Percentiles rank a stretch among this genome's conserved stretches.
These are phyloP conservation scores for Linum usitatissimum DNA, from an alignment of 345 rosid genomes.

Conservation along the genomic window DNA sequence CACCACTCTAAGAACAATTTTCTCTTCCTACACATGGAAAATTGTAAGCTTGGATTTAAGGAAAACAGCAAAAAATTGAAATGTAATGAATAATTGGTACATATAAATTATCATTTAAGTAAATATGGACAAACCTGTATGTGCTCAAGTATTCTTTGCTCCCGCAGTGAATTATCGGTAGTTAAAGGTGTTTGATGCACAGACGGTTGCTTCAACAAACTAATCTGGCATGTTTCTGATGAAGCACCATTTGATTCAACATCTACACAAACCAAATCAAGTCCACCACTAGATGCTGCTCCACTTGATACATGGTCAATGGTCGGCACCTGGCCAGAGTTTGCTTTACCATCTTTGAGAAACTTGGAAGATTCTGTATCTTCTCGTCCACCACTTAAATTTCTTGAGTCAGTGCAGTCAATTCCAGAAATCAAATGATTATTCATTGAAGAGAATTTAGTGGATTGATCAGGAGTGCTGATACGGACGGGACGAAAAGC, in stretches of 20 bases:
- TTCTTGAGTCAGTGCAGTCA: constrained; percentile 28
- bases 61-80: neutral
- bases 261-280: constrained; percentile 18
- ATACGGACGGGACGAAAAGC: constrained; percentile 19
- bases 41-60: neutral
- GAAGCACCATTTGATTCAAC: constrained; percentile 27
- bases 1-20: constrained; percentile 66
- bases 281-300: constrained; percentile 23
- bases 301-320: constrained; percentile 23
- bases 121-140: constrained; percentile 35
- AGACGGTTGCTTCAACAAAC: constrained; percentile 21
- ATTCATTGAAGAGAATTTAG: constrained; percentile 24
- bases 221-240: constrained; percentile 24
- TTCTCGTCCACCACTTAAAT: constrained; percentile 25
- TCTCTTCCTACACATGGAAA: constrained; percentile 45
- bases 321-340: constrained; percentile 28
- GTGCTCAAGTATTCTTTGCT: constrained; percentile 69
- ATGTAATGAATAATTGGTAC: constrained; percentile 8
- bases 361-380: constrained; percentile 26
- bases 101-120: constrained; percentile 10
- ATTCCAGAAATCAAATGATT: constrained; percentile 29
- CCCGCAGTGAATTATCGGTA: constrained; percentile 58
- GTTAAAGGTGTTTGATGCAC: constrained; percentile 36
- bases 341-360: constrained; percentile 24
- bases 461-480: constrained; percentile 24